Evolutionary conservation across 805 yeast genomes (phyloP).

Genomic region (Ogataea chonburiensis): DNA sequence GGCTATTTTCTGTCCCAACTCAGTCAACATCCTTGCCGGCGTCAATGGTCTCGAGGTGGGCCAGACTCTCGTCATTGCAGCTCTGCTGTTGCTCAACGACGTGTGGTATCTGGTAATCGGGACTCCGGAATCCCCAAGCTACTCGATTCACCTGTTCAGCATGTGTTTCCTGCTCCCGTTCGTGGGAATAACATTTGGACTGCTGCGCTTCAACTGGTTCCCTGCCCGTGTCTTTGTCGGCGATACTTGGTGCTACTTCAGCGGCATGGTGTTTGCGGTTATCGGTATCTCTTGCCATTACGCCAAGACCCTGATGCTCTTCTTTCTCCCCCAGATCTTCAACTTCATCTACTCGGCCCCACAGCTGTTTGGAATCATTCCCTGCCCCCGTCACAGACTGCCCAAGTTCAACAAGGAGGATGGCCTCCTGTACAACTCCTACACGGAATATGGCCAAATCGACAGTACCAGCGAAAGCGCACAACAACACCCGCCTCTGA

Average conservation of each 20-base stretch:
- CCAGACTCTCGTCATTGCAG: constrained; percentile 77
- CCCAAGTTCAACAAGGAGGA: constrained; percentile 71
- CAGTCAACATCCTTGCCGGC: constrained; percentile 94
- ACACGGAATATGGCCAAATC: constrained; percentile 40
- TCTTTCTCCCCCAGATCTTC: constrained; percentile 87
- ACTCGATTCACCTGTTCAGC: constrained; percentile 80
- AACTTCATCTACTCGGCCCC: constrained; percentile 92
- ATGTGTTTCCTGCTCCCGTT: constrained; percentile 80
- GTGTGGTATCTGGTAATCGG: constrained; percentile 51
- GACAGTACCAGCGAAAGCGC: constrained; percentile 8
- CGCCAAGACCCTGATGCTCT: constrained; percentile 83
- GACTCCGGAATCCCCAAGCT: constrained; percentile 50
- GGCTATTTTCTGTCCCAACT: constrained; percentile 92
- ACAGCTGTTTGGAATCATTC: constrained; percentile 80
- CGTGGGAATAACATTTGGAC: constrained; percentile 75
- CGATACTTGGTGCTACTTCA: constrained; percentile 95
- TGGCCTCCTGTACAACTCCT: constrained; percentile 75
- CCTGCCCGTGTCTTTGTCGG: constrained; percentile 96
- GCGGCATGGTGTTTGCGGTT: constrained; percentile 98
- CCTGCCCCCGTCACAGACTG: constrained; percentile 93
- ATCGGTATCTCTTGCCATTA: constrained; percentile 96
- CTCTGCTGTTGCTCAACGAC: constrained; percentile 75
- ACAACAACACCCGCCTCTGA: constrained; percentile 24
- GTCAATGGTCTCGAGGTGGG: constrained; percentile 96
- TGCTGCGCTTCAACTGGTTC: constrained; percentile 79